These are phyloP conservation scores for Leccinum variicolor DNA, from an alignment of 768 basidiomycete genomes.

Conservation along the genomic window DNA sequence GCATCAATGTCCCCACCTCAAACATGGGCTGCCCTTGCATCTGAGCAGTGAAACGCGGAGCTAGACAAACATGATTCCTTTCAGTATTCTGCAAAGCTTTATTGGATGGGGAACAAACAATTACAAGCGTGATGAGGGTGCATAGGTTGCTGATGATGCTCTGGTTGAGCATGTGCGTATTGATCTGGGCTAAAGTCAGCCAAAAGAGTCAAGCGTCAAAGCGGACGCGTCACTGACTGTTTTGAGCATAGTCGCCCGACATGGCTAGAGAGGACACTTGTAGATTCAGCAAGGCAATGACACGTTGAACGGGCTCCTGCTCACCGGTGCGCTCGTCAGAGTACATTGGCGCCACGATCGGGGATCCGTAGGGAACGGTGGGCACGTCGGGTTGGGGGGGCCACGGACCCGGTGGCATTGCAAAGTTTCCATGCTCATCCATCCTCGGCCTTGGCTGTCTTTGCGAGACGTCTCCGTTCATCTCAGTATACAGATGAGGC, in stretches of 20 bases:
- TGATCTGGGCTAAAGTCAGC: conserved; percentile 29
- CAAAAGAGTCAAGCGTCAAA: conserved; percentile 3
- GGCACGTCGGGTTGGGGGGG: conserved; percentile 32
- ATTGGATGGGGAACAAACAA: conserved; percentile 20
- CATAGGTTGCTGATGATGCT: conserved; percentile 31
- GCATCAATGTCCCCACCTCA: conserved; percentile 34
- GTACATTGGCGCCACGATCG: conserved; percentile 46
- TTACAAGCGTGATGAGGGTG: conserved; percentile 32
- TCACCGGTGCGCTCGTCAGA: conserved; percentile 58
- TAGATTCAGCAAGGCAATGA: conserved; percentile 14
- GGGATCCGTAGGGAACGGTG: conserved; percentile 40
- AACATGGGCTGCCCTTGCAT: conserved; percentile 30
- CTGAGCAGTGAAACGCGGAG: conserved; percentile 44
- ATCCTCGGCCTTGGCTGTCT: conserved; percentile 28
- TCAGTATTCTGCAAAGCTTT: conserved; percentile 52
- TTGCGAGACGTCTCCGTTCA: conserved; percentile 31
- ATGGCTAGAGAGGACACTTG: conserved; percentile 32
- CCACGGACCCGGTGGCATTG: conserved; percentile 31
- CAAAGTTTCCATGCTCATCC: conserved; percentile 31
- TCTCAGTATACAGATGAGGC: conserved; percentile 33
- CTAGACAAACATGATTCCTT: conserved; percentile 56
- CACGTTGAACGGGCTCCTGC: conserved; percentile 16
- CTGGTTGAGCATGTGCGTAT: conserved; percentile 32
- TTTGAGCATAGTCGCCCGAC: conserved; percentile 41
- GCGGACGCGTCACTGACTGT: conserved; percentile 36